Evolutionary conservation across 2,329 filamentous ascomycete species (phyloP), one percentile per base, ranked within the genome.

Genomic region (Aureobasidium mangrovei): DNA sequence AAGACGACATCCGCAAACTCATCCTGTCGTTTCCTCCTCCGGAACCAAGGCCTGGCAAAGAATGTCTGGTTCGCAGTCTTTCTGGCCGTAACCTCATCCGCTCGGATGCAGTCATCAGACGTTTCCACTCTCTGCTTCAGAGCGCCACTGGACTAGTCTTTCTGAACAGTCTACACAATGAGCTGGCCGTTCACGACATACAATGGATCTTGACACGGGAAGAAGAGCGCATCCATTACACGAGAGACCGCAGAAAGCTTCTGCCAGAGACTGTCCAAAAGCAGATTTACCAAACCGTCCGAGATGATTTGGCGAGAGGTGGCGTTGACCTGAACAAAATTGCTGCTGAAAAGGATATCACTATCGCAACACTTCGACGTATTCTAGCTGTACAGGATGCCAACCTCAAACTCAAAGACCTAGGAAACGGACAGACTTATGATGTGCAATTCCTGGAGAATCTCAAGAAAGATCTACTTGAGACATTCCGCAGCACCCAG

Each of bases 61-160:
- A 39, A 40, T 33, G 9, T 41, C 54, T 56, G 7, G 36, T 56
- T 18, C 54, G 46, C 47, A 56, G 54, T 46, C 46, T 44, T 24
- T 52, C 54, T 7, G 48, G 48, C 40, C 33, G 35, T 12, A 40
- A 18, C 8, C 47, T 56, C 36, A 24, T 56, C 27, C 46, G 41
- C 27, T 46, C 54, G 4, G 42, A 52, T 38, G 41, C 47, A 35
- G 42, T 56, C 4, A 27, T 12, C 8, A 56, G 53, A 31, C 40
- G 47, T 9, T 56, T 56, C 24, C 32, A 53, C n/a, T 26, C 46
- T 36, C 28, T 56, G 3, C 27, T 56, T 12, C 24, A 53, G 9
- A 56, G 4, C 31, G 41, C 54, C 3, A 10, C 32, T 43, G 32
- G 32, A 7, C 35, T 35, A 2, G 28, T 56, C 6, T 43, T 51